Evolutionary conservation across 2,329 filamentous ascomycete genomes (phyloP).

Genomic region (Hymenoscyphus linearis): DNA sequence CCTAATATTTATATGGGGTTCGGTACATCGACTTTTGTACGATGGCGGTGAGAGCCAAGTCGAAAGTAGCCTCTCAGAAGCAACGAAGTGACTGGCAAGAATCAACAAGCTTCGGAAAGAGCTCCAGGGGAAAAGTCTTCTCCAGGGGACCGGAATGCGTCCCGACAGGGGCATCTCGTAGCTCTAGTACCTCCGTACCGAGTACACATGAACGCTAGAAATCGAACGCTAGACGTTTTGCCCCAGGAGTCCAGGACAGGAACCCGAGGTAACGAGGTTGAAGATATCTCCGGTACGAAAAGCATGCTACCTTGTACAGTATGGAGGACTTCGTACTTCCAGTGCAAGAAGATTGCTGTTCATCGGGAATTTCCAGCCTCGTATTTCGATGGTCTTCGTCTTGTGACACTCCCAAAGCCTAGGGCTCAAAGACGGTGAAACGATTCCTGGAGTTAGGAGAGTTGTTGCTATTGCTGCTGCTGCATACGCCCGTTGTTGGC

Average conservation of each 20-base stretch:
- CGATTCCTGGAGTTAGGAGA: background rate
- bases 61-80: background rate
- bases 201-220: background rate
- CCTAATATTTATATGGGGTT: background rate
- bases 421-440: background rate
- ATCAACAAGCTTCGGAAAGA: background rate
- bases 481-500: background rate
- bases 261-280: constrained; percentile 13
- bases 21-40: background rate
- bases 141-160: background rate
- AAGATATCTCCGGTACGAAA: background rate
- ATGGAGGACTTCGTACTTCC: no score
- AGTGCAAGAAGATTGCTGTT: background rate
- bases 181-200: background rate
- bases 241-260: constrained; percentile 2
- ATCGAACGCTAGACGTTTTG: no score
- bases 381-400: background rate
- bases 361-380: background rate
- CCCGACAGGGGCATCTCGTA: background rate
- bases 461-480: background rate
- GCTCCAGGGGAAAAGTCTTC: background rate
- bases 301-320: background rate
- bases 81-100: background rate
- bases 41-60: background rate
- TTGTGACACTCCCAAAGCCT: background rate